Evolutionary conservation across 106 monocot genomes (phyloP).

Genomic region (Narthecium ossifragum): DNA sequence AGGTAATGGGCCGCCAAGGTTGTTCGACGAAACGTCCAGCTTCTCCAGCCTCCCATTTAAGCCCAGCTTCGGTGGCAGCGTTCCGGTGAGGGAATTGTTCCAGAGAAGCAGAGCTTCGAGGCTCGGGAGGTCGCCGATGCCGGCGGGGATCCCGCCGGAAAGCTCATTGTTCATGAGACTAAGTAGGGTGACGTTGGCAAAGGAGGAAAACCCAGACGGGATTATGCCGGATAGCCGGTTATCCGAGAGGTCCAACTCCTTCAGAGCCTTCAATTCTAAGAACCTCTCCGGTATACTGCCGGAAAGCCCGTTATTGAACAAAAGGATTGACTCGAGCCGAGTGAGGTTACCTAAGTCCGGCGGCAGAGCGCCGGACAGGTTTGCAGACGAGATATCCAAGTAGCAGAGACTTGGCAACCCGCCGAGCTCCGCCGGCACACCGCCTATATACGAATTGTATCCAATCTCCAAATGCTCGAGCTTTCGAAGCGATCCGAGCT

Average conservation of each 20-base stretch:
- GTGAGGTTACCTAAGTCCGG: slow-evolving; percentile 44
- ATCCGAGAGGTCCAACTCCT: slow-evolving; percentile 66
- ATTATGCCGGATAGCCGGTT: slow-evolving; percentile 60
- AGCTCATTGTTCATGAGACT: slow-evolving; percentile 83
- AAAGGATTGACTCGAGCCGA: slow-evolving; percentile 43
- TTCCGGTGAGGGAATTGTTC: slow-evolving; percentile 87
- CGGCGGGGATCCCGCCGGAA: slow-evolving; percentile 57
- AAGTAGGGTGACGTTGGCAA: slow-evolving; percentile 60
- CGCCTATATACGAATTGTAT: slow-evolving; percentile 52
- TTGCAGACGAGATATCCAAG: slow-evolving; percentile 66
- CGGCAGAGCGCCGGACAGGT: slow-evolving; percentile 47
- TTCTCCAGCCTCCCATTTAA: slow-evolving; percentile 43
- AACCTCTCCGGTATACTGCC: slow-evolving; percentile 51
- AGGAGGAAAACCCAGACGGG: slow-evolving; percentile 29
- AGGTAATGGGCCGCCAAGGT: slow-evolving; percentile 63
- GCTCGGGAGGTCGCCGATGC: slow-evolving; percentile 47
- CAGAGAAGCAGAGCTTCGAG: slow-evolving; percentile 69
- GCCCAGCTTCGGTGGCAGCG: slow-evolving; percentile 60
- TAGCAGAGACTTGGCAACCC: slow-evolving; percentile 41
- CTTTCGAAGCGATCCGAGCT: slow-evolving; percentile 31
- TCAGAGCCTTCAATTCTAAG: slow-evolving; percentile 24
- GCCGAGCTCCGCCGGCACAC: slow-evolving; percentile 49
- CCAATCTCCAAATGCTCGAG: slow-evolving; percentile 80
- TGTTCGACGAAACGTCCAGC: slow-evolving; percentile 89
- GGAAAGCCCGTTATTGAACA: slow-evolving; percentile 65